Evolutionary conservation across 163 green algal species (phyloP).

Genomic region (Scenedesmus sp.): DNA sequence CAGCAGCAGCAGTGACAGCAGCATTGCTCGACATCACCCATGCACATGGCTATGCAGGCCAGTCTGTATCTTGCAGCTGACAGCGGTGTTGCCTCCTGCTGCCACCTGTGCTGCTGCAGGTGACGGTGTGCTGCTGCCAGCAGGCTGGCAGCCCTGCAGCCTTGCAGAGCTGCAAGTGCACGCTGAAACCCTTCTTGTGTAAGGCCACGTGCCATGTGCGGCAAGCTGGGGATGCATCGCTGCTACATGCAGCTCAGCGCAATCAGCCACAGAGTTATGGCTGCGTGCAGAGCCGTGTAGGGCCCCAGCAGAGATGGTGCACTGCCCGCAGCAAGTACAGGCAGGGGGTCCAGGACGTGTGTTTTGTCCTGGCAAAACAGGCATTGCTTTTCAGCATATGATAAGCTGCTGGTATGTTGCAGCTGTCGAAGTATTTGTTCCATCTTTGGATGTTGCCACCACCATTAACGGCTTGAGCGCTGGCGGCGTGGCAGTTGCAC

Average conservation of each 20-base stretch:
- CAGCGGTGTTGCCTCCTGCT: not conserved
- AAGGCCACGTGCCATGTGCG: not conserved
- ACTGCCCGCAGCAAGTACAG: not conserved
- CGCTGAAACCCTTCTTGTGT: not conserved
- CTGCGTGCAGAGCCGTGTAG: not conserved
- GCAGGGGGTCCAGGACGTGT: too few relatives aligned
- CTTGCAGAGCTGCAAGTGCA: not conserved
- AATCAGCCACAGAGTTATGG: not conserved
- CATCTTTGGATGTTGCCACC: too few relatives aligned
- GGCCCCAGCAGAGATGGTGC: not conserved
- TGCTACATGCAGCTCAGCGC: not conserved
- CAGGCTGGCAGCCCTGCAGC: not conserved
- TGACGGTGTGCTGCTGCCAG: not conserved
- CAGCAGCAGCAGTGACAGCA: not conserved
- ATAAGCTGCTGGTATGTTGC: too few relatives aligned
- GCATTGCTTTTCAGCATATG: too few relatives aligned
- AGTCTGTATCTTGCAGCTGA: not conserved
- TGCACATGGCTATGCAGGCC: not conserved
- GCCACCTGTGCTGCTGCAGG: not conserved
- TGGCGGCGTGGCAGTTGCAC: too few relatives aligned
- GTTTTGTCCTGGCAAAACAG: too few relatives aligned
- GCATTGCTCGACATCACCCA: too few relatives aligned
- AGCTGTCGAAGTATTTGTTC: too few relatives aligned
- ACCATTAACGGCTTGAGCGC: too few relatives aligned
- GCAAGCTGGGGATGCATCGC: not conserved